A percentile compares a stretch with the other conserved stretches of the same genome.
phyloP scores from a whole-genome alignment of 2,329 filamentous ascomycete species.

The Huntiella moniliformis region DNA sequence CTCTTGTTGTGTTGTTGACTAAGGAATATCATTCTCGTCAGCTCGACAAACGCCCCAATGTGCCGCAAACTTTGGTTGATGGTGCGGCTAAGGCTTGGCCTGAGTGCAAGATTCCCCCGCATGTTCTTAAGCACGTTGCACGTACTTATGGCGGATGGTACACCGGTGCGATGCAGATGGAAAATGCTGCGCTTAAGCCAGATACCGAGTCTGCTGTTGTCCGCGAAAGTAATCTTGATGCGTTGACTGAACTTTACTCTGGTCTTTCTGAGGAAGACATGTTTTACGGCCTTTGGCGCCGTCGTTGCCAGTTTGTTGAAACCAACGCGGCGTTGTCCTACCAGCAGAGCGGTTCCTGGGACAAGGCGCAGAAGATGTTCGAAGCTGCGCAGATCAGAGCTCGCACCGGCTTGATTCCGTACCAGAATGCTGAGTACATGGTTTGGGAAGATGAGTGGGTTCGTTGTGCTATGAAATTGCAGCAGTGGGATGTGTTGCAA shows the following conservation, averaged over 20 bases:
- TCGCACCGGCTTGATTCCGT: slow-evolving; percentile 84
- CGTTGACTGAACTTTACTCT: slow-evolving; percentile 82
- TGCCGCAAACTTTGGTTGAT: slow-evolving; percentile 79
- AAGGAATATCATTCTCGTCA: slow-evolving; percentile 93
- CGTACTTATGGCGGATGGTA: slow-evolving; percentile 97
- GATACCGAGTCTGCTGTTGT: slow-evolving; percentile 68
- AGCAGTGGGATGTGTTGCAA: slow-evolving; percentile 95
- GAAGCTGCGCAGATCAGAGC: slow-evolving; percentile 95
- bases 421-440: slow-evolving; percentile 94
- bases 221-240: slow-evolving; percentile 87
- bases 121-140: slow-evolving; percentile 88
- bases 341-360: slow-evolving; percentile 98
- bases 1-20: slow-evolving; percentile 73
- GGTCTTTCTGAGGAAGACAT: slow-evolving; percentile 86
- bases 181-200: slow-evolving; percentile 71
- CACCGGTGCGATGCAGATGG: slow-evolving; percentile 74
- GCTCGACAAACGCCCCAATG: slow-evolving; percentile 86
- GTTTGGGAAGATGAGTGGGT: slow-evolving; percentile 99
- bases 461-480: slow-evolving; percentile 88
- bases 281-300: slow-evolving; percentile 93
- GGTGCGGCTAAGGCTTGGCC: slow-evolving; percentile 72
- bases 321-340: slow-evolving; percentile 94
- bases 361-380: slow-evolving; percentile 93
- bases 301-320: slow-evolving; percentile 89
- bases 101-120: slow-evolving; percentile 79